phyloP scores from a whole-genome alignment of 352 stramenopile species.

The Globisporangium orthogonon region DNA sequence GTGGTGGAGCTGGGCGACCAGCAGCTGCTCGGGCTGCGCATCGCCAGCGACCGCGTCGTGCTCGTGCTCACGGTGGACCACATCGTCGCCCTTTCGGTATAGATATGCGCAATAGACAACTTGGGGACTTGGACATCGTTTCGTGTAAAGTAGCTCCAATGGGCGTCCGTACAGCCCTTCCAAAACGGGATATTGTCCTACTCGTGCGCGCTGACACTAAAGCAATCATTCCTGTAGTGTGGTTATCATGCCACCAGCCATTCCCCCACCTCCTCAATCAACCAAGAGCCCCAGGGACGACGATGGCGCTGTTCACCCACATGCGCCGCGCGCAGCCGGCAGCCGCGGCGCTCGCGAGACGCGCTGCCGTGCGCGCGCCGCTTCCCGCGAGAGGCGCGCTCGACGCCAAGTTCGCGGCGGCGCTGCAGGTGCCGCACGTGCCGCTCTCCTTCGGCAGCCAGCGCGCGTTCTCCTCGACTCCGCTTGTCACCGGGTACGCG shows the following conservation, averaged over 20 bases:
- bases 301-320: constrained; percentile 45
- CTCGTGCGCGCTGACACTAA: neutral
- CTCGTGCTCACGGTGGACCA: constrained; percentile 50
- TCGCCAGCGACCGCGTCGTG: constrained; percentile 33
- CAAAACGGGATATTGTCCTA: too few species aligned
- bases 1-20: constrained; percentile 66
- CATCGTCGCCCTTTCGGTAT: constrained; percentile 27
- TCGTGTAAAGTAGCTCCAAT: too few species aligned
- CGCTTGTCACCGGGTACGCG: constrained; percentile 31
- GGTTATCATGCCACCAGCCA: neutral
- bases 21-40: constrained; percentile 51
- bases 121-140: neutral
- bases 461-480: constrained; percentile 59
- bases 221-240: neutral
- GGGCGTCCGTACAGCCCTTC: too few species aligned
- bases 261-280: neutral
- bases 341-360: constrained; percentile 24
- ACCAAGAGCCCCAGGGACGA: neutral
- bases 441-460: constrained; percentile 20
- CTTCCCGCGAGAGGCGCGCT: constrained; percentile 16
- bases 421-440: constrained; percentile 32
- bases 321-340: constrained; percentile 60
- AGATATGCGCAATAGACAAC: neutral
- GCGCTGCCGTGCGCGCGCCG: constrained; percentile 14
- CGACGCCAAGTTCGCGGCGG: constrained; percentile 28